phyloP scores from a whole-genome alignment of 495 filamentous ascomycete genomes.

The Hypoxylon crocopeplum region DNA sequence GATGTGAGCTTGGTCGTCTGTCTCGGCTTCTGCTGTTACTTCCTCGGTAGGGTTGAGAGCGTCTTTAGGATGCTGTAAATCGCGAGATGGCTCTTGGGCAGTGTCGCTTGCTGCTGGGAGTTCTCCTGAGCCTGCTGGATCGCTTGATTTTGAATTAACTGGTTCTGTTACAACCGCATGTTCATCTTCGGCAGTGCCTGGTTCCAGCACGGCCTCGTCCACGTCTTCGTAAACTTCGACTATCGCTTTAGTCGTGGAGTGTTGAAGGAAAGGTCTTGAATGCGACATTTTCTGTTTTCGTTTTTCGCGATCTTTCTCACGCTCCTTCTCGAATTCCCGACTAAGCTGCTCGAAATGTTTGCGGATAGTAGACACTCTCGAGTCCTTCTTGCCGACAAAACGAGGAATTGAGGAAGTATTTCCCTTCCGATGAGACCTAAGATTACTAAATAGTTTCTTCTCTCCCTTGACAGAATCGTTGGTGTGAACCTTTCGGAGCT shows the following conservation, averaged over 20 bases:
- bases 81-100: conserved; percentile 4
- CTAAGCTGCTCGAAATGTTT: conserved; percentile 97
- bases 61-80: conserved; percentile 3
- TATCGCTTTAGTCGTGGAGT: conserved; percentile 91
- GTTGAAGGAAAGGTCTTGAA: conserved; percentile 79
- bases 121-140: conserved; percentile 36
- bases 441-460: conserved; percentile 71
- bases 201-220: conserved; percentile 87
- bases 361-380: conserved; percentile 84
- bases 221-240: conserved; percentile 96
- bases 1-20: conserved; percentile 55
- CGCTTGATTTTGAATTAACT: conserved; percentile 42
- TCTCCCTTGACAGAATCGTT: conserved; percentile 60
- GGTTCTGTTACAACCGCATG: conserved; percentile 24
- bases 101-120: conserved; percentile 30
- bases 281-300: conserved; percentile 81
- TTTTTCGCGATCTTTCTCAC: conserved; percentile 82
- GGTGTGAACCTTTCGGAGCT: conserved; percentile 36
- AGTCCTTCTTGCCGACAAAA: conserved; percentile 73
- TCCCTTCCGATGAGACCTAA: conserved; percentile 67
- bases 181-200: conserved; percentile 75
- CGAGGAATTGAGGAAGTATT: conserved; percentile 86
- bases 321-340: conserved; percentile 94
- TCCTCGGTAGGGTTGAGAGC: conserved; percentile 42
- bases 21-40: conserved; percentile 55